Conservation (phyloP, 257 asterid genomes). For the Nicotiana paniculata region DNA sequence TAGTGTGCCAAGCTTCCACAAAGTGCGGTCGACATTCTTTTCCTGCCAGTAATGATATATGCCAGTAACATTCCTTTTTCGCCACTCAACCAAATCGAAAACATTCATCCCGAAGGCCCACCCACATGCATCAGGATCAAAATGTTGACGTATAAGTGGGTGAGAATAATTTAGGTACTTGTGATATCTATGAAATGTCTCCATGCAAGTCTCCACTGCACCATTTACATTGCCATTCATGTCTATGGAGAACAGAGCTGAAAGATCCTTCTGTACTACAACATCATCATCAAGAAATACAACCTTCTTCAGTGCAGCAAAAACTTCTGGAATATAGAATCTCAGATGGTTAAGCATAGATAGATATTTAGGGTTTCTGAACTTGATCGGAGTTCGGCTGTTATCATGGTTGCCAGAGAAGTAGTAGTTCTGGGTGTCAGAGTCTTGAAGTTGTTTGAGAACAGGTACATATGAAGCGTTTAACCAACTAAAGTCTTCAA, state of each 20-base stretch:
- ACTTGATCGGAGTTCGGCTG: constrained; percentile 35
- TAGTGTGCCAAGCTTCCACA: constrained; percentile 48
- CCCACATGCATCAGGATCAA: constrained; percentile 56
- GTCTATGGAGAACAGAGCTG: constrained; percentile 29
- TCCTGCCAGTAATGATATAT: constrained; percentile 52
- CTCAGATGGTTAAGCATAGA: constrained; percentile 49
- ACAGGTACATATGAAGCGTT: constrained; percentile 43
- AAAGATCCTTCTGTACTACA: constrained; percentile 43
- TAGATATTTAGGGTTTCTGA: constrained; percentile 40
- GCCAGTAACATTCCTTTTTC: constrained; percentile 40
- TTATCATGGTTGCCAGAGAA: constrained; percentile 32
- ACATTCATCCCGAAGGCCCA: constrained; percentile 53
- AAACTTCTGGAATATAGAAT: constrained; percentile 44
- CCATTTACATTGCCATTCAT: constrained; percentile 47
- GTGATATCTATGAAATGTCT: constrained; percentile 42
- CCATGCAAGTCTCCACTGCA: constrained; percentile 50
- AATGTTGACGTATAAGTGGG: constrained; percentile 34
- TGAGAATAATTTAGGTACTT: constrained; percentile 40
- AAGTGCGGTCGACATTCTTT: constrained; percentile 32
- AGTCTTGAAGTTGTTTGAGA: constrained; percentile 43
- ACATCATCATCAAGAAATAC: constrained; percentile 45
- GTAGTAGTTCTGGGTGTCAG: constrained; percentile 34
- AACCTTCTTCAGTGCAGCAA: constrained; percentile 34
- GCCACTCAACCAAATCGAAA: constrained; percentile 43
- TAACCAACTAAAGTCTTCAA: constrained; percentile 41